Evolutionary conservation across 208 protist genomes (phyloP), one percentile per base, ranked within the genome.

Genomic region (Wallacemonas rigidus): DNA sequence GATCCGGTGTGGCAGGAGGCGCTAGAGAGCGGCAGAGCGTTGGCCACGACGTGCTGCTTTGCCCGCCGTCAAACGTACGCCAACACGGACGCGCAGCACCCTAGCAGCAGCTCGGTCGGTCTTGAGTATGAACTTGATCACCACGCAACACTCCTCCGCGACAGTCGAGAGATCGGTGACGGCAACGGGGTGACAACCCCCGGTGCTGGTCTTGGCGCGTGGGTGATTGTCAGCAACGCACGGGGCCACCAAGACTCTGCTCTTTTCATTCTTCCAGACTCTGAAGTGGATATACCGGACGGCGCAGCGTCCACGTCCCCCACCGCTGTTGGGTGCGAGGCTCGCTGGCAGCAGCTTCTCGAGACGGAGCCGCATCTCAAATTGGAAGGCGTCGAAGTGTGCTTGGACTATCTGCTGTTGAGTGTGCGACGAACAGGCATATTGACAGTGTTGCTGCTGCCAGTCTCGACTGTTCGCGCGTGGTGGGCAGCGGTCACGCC

Each of bases 41-140:
- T 57, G 51, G n/a, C 44, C 1, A 56, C 44, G 2, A 65, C 43
- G 63, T 69, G 12, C 45, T 78, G 39, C 57, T 48, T 35, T 72
- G 60, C 65, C 4, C 68, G 44, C 5, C 12, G 36, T 45, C 58
- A 48, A 26, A 26, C 26, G 26, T 26, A 26, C 26, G 26, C 26
- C 26, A 26, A 26, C 26, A 26, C 26, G 26, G 26, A 26, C 26
- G 26, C 26, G 26, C 26, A 26, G 26, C 26, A 26, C 26, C 26
- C 60, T 63, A 43, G 43, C 50, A 14, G 11, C 35, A 26, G 26
- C 26, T 26, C 26, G 26, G 26, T 36, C 14, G 57, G 57, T 5
- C 39, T 57, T 12, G 86, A 94, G 56, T 88, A 87, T 56, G 81
- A 89, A 54, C 61, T 94, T 14, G 86, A 91, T 50, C 89, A 94